These are phyloP conservation scores for Eucalyptus shirleyi DNA, from an alignment of 345 rosid genomes.

Conservation along the genomic window DNA sequence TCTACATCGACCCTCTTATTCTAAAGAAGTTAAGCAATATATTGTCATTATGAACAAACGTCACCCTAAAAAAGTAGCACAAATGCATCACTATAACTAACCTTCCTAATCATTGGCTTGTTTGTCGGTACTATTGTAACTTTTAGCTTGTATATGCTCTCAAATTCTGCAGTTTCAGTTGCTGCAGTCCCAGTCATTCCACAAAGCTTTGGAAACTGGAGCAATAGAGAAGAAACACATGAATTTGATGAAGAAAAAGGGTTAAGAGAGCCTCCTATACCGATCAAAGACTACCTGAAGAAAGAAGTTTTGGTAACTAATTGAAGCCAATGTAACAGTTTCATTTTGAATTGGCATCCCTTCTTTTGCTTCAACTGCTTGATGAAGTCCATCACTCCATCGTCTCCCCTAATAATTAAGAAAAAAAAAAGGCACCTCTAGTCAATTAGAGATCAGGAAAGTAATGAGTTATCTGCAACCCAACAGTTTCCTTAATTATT, in stretches of 20 bases:
- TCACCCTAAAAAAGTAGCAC: background rate
- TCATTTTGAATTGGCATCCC: slow-evolving; percentile 94
- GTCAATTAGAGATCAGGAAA: background rate
- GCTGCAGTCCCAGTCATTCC: slow-evolving; percentile 99
- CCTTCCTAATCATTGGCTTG: slow-evolving; percentile 97
- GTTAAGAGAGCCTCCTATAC: background rate
- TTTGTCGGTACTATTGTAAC: slow-evolving; percentile 95
- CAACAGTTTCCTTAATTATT: background rate
- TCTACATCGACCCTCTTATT: background rate
- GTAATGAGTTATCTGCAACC: background rate
- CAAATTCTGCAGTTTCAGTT: slow-evolving; percentile 93
- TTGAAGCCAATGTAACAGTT: slow-evolving; percentile 92
- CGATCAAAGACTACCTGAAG: slow-evolving; percentile 58
- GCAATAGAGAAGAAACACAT: background rate
- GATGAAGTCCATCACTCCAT: slow-evolving; percentile 99
- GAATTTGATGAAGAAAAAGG: background rate
- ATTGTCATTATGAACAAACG: background rate
- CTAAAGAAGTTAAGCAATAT: background rate
- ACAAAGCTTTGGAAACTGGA: slow-evolving; percentile 92
- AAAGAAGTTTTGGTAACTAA: slow-evolving; percentile 96
- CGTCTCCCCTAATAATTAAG: slow-evolving; percentile 60
- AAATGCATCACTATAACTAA: slow-evolving; percentile 1
- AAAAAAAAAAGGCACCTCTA: background rate
- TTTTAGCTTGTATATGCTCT: slow-evolving; percentile 96
- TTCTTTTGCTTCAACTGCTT: slow-evolving; percentile 99